A percentile compares a stretch with the other conserved stretches of the same genome.
phyloP scores from a whole-genome alignment of 1,284 basidiomycete species.

The Trichosporon sp. region DNA sequence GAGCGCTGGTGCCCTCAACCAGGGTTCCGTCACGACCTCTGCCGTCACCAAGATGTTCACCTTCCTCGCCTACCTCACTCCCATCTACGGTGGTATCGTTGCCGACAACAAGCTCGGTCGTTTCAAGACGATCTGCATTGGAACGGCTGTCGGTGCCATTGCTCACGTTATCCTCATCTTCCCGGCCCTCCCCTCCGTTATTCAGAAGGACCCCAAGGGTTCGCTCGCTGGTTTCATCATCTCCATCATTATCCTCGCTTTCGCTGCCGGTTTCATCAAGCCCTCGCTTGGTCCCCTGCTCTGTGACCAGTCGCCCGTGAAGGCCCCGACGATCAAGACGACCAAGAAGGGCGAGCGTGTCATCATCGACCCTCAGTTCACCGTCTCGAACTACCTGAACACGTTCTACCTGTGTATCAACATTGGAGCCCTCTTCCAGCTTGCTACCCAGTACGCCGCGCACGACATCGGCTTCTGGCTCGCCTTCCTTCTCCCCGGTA shows the following conservation, averaged over 20 bases:
- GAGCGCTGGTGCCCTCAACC: constrained; percentile 63
- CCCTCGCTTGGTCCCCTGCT: constrained; percentile 53
- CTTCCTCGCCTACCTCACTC: constrained; percentile 44
- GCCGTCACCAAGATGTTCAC: constrained; percentile 44
- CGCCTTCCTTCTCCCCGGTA: constrained; percentile 58
- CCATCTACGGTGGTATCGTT: constrained; percentile 60
- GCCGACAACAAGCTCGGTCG: constrained; percentile 68
- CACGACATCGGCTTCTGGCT: constrained; percentile 57
- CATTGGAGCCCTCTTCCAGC: constrained; percentile 53
- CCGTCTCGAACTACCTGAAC: constrained; percentile 50
- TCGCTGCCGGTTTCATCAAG: constrained; percentile 56
- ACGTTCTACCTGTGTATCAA: constrained; percentile 54
- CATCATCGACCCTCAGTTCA: constrained; percentile 53
- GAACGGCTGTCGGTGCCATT: constrained; percentile 46
- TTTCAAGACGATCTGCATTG: constrained; percentile 69
- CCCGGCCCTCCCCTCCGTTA: constrained; percentile 52
- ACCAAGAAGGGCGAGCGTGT: constrained; percentile 51
- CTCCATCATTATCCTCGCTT: constrained; percentile 53
- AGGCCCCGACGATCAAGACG: constrained; percentile 42
- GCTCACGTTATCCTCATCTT: constrained; percentile 53
- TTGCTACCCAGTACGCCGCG: constrained; percentile 52
- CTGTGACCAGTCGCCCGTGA: constrained; percentile 55
- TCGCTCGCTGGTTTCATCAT: constrained; percentile 50
- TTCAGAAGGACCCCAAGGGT: constrained; percentile 30
- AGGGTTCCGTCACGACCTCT: constrained; percentile 40